Evolutionary conservation across 2,329 filamentous ascomycete genomes (phyloP), one percentile per base, ranked within the genome.

Genomic region (Shiraia sp.): DNA sequence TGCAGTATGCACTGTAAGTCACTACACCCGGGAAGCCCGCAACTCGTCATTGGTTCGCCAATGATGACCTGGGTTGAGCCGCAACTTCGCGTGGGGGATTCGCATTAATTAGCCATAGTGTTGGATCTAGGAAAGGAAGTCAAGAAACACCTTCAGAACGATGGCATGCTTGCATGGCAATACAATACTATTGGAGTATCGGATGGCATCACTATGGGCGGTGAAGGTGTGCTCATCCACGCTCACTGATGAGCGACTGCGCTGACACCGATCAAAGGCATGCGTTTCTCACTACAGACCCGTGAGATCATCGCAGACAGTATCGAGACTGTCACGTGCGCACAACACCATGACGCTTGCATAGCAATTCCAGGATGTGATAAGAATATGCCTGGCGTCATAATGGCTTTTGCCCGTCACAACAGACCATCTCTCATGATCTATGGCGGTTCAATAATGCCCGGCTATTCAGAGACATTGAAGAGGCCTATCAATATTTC

Each of bases 301-400:
- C 82, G 93, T 69, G 93, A 99, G 72, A 82, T 99, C 63, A 99
- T 99, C 61, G 93, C 93, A 63, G 93, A 99, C 75, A 95, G 88
- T 49, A 95, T 99, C 63, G 93, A 99, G 80, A 97, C 93, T 4
- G 93, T 99, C 61, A 99, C 97, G 91, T 87, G 90, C 56, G 93
- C 90, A 12, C 93, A 99, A 74, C 97, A 91, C 90, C 97, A 99
- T 69, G 93, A 99, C 71, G 92, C 85, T 57, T 97, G 97, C 72
- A 87, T 99, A 67, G 95, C 90, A 38, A 87, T 99, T 61, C 93
- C 93, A 10, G 93, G 93, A 34, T 99, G 93, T 73, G 93, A 99
- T 80, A 99, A 99, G 83, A 99, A 99, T 76, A 97, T 99, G 93
- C 69, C 69, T n/a, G 74, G 75, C 65, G 75, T 78, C 33, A 71